A percentile compares a stretch with the other conserved stretches of the same genome.
Conservation (phyloP, 192 early-diverging fungal genomes). For the Backusella luteola region DNA sequence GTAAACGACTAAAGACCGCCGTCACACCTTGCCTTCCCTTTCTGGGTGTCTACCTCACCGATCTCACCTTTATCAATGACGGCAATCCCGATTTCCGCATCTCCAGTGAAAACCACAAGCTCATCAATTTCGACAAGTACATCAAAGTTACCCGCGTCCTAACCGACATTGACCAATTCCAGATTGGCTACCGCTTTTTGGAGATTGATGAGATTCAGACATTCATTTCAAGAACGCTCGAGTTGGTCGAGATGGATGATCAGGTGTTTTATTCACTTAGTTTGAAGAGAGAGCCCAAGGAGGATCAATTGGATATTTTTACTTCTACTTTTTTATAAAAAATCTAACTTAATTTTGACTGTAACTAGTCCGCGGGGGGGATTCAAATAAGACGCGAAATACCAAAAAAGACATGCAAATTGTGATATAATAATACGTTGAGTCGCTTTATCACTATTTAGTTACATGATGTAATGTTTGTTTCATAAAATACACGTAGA, state of each 20-base stretch:
- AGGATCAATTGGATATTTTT: conserved; percentile 19
- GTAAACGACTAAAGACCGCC: conserved; percentile 44
- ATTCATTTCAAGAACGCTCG: conserved; percentile 55
- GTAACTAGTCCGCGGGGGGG: too few relatives aligned
- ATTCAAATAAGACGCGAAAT: too few relatives aligned
- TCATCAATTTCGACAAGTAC: conserved; percentile 86
- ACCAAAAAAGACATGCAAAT: too few relatives aligned
- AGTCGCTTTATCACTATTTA: too few relatives aligned
- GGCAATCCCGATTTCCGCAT: conserved; percentile 68
- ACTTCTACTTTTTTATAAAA: too few relatives aligned
- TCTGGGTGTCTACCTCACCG: conserved; percentile 76
- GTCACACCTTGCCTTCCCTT: conserved; percentile 73
- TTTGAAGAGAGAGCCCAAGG: conserved; percentile 73
- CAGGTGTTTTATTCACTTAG: conserved; percentile 73
- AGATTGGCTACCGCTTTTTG: conserved; percentile 60
- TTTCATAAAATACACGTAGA: too few relatives aligned
- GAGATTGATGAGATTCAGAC: conserved; percentile 77
- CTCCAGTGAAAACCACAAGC: conserved; percentile 15
- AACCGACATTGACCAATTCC: conserved; percentile 73
- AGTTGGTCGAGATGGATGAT: conserved; percentile 60
- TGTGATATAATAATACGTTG: too few relatives aligned
- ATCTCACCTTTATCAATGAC: conserved; percentile 84
- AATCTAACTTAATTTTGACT: too few relatives aligned
- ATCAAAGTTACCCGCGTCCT: conserved; percentile 60
- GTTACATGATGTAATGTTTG: too few relatives aligned